A percentile compares a stretch with the other conserved stretches of the same genome.
Evolutionary conservation across 2,329 filamentous ascomycete genomes (phyloP).

Genomic region (Penicillium decumbens): DNA sequence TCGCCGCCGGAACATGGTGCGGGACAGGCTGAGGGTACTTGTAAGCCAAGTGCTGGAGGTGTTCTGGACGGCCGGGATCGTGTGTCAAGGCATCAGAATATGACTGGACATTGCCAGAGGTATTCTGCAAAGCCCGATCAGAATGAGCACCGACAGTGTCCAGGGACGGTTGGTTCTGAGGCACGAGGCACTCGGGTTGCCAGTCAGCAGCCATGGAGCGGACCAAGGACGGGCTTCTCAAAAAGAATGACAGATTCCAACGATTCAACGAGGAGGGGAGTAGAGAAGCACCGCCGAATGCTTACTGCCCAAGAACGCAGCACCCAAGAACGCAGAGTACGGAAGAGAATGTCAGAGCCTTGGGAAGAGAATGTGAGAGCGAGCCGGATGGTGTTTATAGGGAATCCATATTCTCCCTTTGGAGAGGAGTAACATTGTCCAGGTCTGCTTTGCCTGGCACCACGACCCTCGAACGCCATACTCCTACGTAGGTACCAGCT

Average conservation of each 20-base stretch:
- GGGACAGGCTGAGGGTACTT: constrained; percentile 35
- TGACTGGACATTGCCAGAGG: constrained; percentile 43
- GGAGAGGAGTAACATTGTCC: constrained; percentile 34
- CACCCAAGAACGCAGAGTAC: constrained; percentile 37
- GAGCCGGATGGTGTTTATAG: constrained; percentile 42
- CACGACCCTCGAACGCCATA: constrained; percentile 36
- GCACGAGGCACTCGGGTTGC: constrained; percentile 38
- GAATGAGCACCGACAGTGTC: constrained; percentile 35
- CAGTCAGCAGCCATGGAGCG: constrained; percentile 40
- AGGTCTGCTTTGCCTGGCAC: constrained; percentile 31
- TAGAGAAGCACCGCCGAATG: constrained; percentile 34
- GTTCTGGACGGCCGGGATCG: constrained; percentile 31
- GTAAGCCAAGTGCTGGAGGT: constrained; percentile 32
- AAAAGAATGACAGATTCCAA: constrained; percentile 43
- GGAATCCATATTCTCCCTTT: constrained; percentile 28
- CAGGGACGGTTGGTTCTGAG: constrained; percentile 36
- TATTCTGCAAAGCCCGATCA: constrained; percentile 39
- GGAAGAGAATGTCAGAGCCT: constrained; percentile 43
- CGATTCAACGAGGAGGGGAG: constrained; percentile 33
- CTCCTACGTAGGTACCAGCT: constrained; percentile 30
- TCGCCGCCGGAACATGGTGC: constrained; percentile 25
- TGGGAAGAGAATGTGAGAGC: constrained; percentile 44
- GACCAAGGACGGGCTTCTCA: constrained; percentile 32
- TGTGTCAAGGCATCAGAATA: constrained; percentile 34
- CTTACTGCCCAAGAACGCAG: constrained; percentile 39